A percentile compares a stretch with the other conserved stretches of the same genome.
Evolutionary conservation across 1,284 basidiomycete species (phyloP).

Genomic region (Ustilago lituana): DNA sequence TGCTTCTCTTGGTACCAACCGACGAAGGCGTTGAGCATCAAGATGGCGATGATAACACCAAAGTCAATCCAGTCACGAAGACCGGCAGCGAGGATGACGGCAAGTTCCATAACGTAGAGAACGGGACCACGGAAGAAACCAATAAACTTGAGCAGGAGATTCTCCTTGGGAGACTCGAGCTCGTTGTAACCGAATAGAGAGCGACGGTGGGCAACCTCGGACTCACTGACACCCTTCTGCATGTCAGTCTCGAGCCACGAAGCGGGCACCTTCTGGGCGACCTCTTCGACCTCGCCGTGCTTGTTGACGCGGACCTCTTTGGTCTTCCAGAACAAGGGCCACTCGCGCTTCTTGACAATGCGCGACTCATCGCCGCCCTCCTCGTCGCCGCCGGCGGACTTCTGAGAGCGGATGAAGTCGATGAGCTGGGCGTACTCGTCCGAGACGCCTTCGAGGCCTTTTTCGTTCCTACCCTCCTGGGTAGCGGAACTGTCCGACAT

Average conservation of each 20-base stretch:
- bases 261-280: constrained; percentile 64
- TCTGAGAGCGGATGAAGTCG: constrained; percentile 64
- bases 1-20: constrained; percentile 74
- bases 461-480: constrained; percentile 52
- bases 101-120: constrained; percentile 69
- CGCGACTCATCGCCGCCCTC: constrained; percentile 55
- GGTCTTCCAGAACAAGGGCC: constrained; percentile 62
- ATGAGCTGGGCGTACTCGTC: constrained; percentile 65
- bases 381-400: constrained; percentile 49
- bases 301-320: constrained; percentile 66
- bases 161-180: constrained; percentile 67
- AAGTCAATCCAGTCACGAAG: constrained; percentile 71
- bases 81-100: constrained; percentile 68
- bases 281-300: constrained; percentile 64
- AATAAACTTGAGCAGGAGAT: constrained; percentile 71
- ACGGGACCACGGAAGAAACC: constrained; percentile 69
- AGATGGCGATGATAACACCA: constrained; percentile 70
- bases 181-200: constrained; percentile 68
- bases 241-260: constrained; percentile 71
- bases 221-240: constrained; percentile 69
- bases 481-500: constrained; percentile 57
- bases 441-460: constrained; percentile 36
- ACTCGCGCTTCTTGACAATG: constrained; percentile 64
- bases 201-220: constrained; percentile 68
- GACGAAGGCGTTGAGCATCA: constrained; percentile 71